These are phyloP conservation scores for Polygonum aviculare DNA, from an alignment of 148 eudicot genomes.

Conservation along the genomic window DNA sequence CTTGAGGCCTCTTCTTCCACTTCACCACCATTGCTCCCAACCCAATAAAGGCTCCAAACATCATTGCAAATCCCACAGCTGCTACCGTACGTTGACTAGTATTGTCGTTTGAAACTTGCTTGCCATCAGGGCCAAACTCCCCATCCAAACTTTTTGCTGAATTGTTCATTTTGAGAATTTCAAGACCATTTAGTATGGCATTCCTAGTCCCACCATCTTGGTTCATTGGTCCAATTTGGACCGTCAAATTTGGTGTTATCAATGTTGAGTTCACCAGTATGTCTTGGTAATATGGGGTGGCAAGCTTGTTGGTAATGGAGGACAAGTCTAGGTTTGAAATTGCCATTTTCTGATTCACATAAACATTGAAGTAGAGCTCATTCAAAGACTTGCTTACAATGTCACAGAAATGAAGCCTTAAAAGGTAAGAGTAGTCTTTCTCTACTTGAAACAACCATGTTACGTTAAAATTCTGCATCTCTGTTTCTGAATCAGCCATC, in stretches of 20 bases:
- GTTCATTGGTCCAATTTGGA: slow-evolving; percentile 57
- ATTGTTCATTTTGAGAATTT: slow-evolving; percentile 67
- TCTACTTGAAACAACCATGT: slow-evolving; percentile 53
- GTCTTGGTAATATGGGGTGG: slow-evolving; percentile 53
- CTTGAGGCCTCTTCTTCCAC: slow-evolving; percentile 77
- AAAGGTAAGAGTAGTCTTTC: slow-evolving; percentile 34
- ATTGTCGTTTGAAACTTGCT: slow-evolving; percentile 1
- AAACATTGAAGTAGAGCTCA: slow-evolving; percentile 69
- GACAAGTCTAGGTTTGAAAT: slow-evolving; percentile 61
- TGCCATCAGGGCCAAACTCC: slow-evolving; percentile 54
- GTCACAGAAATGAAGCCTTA: slow-evolving; percentile 74
- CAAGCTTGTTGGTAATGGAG: slow-evolving; percentile 34
- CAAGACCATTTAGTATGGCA: slow-evolving; percentile 65
- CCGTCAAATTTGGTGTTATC: slow-evolving; percentile 25
- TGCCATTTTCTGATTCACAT: slow-evolving; percentile 42
- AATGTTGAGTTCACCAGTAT: slow-evolving; percentile 44
- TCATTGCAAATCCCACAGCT: slow-evolving; percentile 82
- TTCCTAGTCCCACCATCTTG: slow-evolving; percentile 36
- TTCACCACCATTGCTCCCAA: slow-evolving; percentile 81
- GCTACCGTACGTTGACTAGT: slow-evolving; percentile 43
- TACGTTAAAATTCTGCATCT: slow-evolving; percentile 46
- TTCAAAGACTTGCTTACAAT: slow-evolving; percentile 56
- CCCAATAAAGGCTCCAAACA: slow-evolving; percentile 89
- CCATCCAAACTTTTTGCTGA: slow-evolving; percentile 66
- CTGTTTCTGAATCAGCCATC: slow-evolving; percentile 44